Evolutionary conservation across 2,329 filamentous ascomycete genomes (phyloP), one percentile per base, ranked within the genome.

Genomic region (Aspergillus flavus): DNA sequence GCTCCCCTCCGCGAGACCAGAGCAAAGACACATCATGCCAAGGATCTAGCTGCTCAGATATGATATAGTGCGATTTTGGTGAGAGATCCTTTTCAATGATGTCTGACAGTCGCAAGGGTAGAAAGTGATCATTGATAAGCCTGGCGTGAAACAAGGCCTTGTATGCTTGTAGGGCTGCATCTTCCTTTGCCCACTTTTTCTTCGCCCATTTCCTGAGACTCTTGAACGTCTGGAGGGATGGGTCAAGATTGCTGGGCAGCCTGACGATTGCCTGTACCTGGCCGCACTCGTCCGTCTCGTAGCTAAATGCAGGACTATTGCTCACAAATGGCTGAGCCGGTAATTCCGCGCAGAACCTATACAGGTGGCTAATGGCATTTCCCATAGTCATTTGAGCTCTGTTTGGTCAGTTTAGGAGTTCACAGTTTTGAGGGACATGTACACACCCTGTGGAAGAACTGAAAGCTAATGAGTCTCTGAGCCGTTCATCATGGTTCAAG

Each of bases 81-180:
- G 9, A 2, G 3, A 14, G n/a, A 23, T 12, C n/a, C n/a, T 46
- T 46, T 7, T 23, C 43, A 46, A 46, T 6, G 23, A 46, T 46
- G 43, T 46, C 43, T 3, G 43, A 46, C n/a, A 46, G n/a, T 7
- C n/a, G 41, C 30, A 59, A 50, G 16, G 59, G 59, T 11, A 61
- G 32, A n/a, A 61, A 34, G 23, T 61, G 12, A 10, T 58, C 59
- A 39, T 61, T 61, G 9, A 61, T 32, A 6, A 61, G 55, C 14
- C 26, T 14, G 23, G 59, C 54, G 2, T 52, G 32, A 26, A 28
- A 58, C 41, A 61, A 36, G 5, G 23, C 43, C n/a, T n/a, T 43
- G 41, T 61, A 61, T 57, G 59, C 59, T 26, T 61, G 30, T 5
- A 61, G 23, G 21, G 59, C 59, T 11, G 59, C 59, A 21, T 61